These are phyloP conservation scores for Coemansia sp. DNA, from an alignment of 192 early-diverging fungal species.

Conservation along the genomic window DNA sequence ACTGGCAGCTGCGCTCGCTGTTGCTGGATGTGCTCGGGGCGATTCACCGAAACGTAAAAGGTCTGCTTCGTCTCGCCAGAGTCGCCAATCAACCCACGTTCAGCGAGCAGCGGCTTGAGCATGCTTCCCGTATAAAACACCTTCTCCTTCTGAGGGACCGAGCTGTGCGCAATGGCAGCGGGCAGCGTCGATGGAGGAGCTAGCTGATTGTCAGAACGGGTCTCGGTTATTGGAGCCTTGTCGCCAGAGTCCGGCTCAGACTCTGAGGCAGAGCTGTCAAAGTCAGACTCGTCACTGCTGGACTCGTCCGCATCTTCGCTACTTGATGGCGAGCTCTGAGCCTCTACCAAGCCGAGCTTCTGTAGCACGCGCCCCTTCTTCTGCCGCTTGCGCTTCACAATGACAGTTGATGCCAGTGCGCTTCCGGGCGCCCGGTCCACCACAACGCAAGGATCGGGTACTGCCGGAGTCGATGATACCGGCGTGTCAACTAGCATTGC, in stretches of 20 bases:
- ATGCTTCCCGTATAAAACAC: constrained; percentile 34
- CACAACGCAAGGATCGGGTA: background rate
- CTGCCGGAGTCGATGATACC: background rate
- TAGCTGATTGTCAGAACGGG: constrained; percentile 11
- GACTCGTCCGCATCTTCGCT: constrained; percentile 9
- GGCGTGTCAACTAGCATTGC: background rate
- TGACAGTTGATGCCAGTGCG: constrained; percentile 27
- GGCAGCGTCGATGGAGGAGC: background rate
- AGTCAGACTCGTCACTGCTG: constrained; percentile 54
- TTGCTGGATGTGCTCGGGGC: constrained; percentile 70
- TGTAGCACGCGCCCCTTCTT: constrained; percentile 53
- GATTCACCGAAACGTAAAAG: constrained; percentile 74
- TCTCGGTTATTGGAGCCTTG: background rate
- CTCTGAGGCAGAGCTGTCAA: constrained; percentile 73
- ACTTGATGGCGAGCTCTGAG: constrained; percentile 3
- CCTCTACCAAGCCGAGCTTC: constrained; percentile 31
- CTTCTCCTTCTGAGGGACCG: constrained; percentile 8
- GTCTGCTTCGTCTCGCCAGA: constrained; percentile 29
- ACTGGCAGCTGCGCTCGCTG: constrained; percentile 84
- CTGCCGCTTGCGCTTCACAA: constrained; percentile 55
- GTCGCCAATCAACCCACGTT: constrained; percentile 10
- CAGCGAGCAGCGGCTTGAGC: constrained; percentile 30
- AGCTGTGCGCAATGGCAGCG: background rate
- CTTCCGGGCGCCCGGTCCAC: constrained; percentile 34
- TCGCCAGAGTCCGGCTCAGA: constrained; percentile 29